A percentile compares a stretch with the other conserved stretches of the same genome.
These are phyloP conservation scores for Grosmannia serpens DNA, from an alignment of 2,329 filamentous ascomycete species.

Conservation along the genomic window DNA sequence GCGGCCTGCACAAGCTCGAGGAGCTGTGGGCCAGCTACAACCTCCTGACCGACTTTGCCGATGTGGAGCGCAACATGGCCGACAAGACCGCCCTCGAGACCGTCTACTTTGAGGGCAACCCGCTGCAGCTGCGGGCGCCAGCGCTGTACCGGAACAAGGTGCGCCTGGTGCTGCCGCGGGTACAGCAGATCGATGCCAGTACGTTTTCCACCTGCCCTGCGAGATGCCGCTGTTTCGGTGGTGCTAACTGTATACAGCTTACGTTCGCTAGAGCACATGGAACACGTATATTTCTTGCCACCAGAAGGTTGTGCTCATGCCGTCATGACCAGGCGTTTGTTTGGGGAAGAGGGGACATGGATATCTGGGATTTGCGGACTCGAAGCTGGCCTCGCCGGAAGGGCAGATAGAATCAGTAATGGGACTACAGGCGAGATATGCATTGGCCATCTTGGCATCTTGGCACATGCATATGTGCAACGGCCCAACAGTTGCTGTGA, in stretches of 20 bases:
- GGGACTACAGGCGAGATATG: not conserved
- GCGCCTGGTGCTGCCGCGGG: constrained; percentile 70
- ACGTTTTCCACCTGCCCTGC: constrained; percentile 32
- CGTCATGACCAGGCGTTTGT: not conserved
- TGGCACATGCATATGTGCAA: too few relatives aligned
- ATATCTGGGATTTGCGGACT: not conserved
- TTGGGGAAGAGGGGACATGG: not conserved
- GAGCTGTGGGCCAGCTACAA: constrained; percentile 96
- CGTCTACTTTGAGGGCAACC: constrained; percentile 95
- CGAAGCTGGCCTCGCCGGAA: not conserved
- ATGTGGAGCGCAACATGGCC: constrained; percentile 64
- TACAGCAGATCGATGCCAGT: constrained; percentile 96
- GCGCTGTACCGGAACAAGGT: constrained; percentile 93
- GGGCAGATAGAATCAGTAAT: not conserved
- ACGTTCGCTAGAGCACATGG: constrained; percentile 12
- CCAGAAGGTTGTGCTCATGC: not conserved
- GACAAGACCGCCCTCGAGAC: constrained; percentile 75
- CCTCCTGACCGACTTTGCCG: constrained; percentile 63
- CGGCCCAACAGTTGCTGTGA: not conserved
- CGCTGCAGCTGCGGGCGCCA: constrained; percentile 67
- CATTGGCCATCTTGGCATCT: not conserved
- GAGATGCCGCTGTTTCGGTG: not conserved
- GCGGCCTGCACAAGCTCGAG: constrained; percentile 58
- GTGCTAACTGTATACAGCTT: constrained; percentile 10
- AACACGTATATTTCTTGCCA: not conserved